Percentiles rank a stretch among this genome's conserved stretches.
Conservation (phyloP, 2,329 filamentous ascomycete species). For the Curvularia verruculosa region DNA sequence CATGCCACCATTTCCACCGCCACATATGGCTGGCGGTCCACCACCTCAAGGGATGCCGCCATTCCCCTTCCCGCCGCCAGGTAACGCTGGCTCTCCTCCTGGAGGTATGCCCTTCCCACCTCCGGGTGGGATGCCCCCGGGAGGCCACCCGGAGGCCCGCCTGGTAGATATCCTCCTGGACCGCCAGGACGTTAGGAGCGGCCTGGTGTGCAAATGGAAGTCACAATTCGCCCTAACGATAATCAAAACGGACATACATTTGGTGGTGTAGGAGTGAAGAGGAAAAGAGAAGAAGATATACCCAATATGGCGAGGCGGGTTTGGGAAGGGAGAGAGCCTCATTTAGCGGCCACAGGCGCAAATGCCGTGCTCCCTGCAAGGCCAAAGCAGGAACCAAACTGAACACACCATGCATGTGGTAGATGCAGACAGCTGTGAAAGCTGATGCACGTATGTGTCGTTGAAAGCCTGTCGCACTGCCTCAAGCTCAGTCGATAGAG, state of each 20-base stretch:
- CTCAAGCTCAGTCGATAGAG: conserved; percentile 19
- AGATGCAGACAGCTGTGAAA: not conserved
- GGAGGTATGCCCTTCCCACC: conserved; percentile 36
- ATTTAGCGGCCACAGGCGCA: conserved; percentile 28
- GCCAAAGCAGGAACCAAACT: conserved; percentile 12
- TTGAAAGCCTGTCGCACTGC: not conserved
- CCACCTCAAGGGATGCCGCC: conserved; percentile 37
- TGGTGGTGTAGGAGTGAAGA: conserved; percentile 10
- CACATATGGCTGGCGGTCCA: conserved; percentile 34
- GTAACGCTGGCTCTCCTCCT: conserved; percentile 39
- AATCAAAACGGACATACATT: conserved; percentile 8
- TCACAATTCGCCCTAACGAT: conserved; percentile 6
- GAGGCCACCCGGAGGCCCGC: conserved; percentile 32
- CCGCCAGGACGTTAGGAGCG: conserved; percentile 35
- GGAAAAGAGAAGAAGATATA: conserved; percentile 24
- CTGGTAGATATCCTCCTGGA: conserved; percentile 34
- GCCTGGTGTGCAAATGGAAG: conserved; percentile 16
- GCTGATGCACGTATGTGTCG: conserved; percentile 1
- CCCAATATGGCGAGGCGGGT: conserved; percentile 20
- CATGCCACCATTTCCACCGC: conserved; percentile 50
- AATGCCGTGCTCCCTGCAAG: conserved; percentile 24
- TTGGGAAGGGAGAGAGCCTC: conserved; percentile 10
- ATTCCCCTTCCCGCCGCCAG: conserved; percentile 39
- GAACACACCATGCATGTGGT: not conserved
- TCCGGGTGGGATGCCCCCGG: conserved; percentile 27